These are phyloP conservation scores for Davidsoniella eucalypti DNA, from an alignment of 2,329 filamentous ascomycete species.

Conservation along the genomic window DNA sequence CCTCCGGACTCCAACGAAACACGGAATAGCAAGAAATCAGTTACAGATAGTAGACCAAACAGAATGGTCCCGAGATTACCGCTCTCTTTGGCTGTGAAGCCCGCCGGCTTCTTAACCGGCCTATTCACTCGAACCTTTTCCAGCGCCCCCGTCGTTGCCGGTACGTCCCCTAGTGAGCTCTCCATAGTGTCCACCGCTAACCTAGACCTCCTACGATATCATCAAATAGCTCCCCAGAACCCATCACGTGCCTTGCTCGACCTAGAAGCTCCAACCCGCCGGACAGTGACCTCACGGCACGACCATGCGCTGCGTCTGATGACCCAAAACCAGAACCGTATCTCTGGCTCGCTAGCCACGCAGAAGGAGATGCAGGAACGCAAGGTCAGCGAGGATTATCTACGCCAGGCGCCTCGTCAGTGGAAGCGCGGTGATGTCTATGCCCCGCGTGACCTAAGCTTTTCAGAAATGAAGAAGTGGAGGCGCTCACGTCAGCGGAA, in stretches of 20 bases:
- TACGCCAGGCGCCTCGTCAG: slow-evolving; percentile 48
- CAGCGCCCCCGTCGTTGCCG: not conserved
- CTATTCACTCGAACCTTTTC: slow-evolving; percentile 10
- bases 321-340: slow-evolving; percentile 15
- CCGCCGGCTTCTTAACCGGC: slow-evolving; percentile 1
- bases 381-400: slow-evolving; percentile 33
- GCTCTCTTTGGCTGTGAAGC: slow-evolving; percentile 3
- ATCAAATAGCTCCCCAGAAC: slow-evolving; percentile 5
- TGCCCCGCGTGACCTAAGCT: slow-evolving; percentile 70
- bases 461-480: slow-evolving; percentile 70
- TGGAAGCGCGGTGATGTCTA: slow-evolving; percentile 77
- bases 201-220: not conserved
- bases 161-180: not conserved
- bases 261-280: slow-evolving; percentile 13
- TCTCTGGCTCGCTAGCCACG: slow-evolving; percentile 11
- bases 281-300: slow-evolving; percentile 9
- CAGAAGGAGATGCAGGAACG: slow-evolving; percentile 17
- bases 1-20: too few relatives aligned
- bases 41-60: not conserved
- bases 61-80: slow-evolving; percentile 7
- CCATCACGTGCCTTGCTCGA: slow-evolving; percentile 14
- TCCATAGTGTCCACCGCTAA: slow-evolving; percentile 2
- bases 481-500: slow-evolving; percentile 39
- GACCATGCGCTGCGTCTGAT: slow-evolving; percentile 13
- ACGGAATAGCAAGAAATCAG: not conserved